Percentiles rank a stretch among this genome's conserved stretches.
Evolutionary conservation across 129 eudicot genomes (phyloP).

Genomic region (Ambrosia trifida): DNA sequence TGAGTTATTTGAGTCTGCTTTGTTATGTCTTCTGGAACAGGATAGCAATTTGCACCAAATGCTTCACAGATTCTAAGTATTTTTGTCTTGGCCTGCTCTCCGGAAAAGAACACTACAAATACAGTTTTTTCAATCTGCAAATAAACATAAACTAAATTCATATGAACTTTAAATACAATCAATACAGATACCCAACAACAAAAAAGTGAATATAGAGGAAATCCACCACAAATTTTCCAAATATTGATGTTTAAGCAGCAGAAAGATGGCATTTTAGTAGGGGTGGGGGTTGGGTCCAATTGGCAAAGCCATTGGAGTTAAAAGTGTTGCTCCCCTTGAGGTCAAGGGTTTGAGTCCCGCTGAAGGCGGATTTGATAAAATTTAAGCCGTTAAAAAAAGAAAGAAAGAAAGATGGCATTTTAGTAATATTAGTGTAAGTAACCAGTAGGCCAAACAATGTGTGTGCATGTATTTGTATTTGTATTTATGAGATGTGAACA

Average conservation of each 20-base stretch:
- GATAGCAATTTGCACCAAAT: slow-evolving; percentile 97
- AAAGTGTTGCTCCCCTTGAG: too few relatives aligned
- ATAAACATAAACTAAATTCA: slow-evolving; percentile 22
- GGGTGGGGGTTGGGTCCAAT: too few relatives aligned
- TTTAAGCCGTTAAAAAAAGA: too few relatives aligned
- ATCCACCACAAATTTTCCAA: slow-evolving; percentile 6
- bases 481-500: slow-evolving; percentile 20
- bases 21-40: slow-evolving; percentile 87
- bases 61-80: slow-evolving; percentile 96
- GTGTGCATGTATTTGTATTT: not conserved
- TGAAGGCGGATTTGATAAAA: too few relatives aligned
- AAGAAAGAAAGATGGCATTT: too few relatives aligned
- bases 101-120: slow-evolving; percentile 96
- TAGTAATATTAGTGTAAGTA: not conserved
- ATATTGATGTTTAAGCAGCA: slow-evolving; percentile 8
- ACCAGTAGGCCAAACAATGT: not conserved
- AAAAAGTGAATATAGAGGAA: not conserved
- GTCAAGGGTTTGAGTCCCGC: too few relatives aligned
- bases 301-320: too few relatives aligned
- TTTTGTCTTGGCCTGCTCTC: slow-evolving; percentile 94
- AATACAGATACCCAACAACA: slow-evolving; percentile 5
- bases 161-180: slow-evolving; percentile 15
- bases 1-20: slow-evolving; percentile 81
- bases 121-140: slow-evolving; percentile 91
- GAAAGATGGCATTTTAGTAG: not conserved